These are phyloP conservation scores for Ceratocystiopsis brevicomis DNA, from an alignment of 2,329 filamentous ascomycete genomes.

Conservation along the genomic window DNA sequence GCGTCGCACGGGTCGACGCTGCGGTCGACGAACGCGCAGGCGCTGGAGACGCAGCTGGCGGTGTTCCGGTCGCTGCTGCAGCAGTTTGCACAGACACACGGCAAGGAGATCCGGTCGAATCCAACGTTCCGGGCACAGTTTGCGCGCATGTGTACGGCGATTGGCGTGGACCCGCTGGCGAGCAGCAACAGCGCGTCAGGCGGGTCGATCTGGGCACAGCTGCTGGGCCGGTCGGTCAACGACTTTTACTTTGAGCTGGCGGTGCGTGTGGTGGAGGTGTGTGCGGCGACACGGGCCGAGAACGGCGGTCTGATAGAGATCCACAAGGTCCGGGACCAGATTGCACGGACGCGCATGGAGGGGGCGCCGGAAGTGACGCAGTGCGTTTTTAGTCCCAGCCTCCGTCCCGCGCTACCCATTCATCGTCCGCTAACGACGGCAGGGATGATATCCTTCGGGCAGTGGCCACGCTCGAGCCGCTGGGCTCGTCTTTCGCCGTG, in stretches of 20 bases:
- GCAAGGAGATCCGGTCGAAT: constrained; percentile 87
- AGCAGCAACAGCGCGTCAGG: constrained; percentile 32
- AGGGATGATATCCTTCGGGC: constrained; percentile 81
- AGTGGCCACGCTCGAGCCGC: constrained; percentile 67
- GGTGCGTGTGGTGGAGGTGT: constrained; percentile 88
- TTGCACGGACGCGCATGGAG: constrained; percentile 54
- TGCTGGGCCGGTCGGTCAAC: constrained; percentile 79
- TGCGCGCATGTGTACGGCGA: constrained; percentile 92
- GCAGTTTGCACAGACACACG: constrained; percentile 88
- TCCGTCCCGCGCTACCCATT: neutral
- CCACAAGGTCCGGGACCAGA: constrained; percentile 56
- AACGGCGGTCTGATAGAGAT: constrained; percentile 86
- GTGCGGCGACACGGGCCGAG: constrained; percentile 64
- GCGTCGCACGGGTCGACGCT: constrained; percentile 75
- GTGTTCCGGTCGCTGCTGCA: constrained; percentile 92
- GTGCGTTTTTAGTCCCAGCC: constrained; percentile 24
- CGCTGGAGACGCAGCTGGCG: constrained; percentile 79
- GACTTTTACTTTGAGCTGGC: constrained; percentile 98
- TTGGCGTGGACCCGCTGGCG: constrained; percentile 90
- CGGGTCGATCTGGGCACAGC: constrained; percentile 76
- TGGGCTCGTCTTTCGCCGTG: constrained; percentile 75
- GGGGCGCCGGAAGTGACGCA: constrained; percentile 68
- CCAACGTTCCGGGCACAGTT: constrained; percentile 92
- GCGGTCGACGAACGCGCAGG: constrained; percentile 66
- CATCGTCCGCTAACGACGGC: no score